Percentiles rank a stretch among this genome's conserved stretches.
Conservation (phyloP, 495 filamentous ascomycete genomes). For the Penicillium goetzii region DNA sequence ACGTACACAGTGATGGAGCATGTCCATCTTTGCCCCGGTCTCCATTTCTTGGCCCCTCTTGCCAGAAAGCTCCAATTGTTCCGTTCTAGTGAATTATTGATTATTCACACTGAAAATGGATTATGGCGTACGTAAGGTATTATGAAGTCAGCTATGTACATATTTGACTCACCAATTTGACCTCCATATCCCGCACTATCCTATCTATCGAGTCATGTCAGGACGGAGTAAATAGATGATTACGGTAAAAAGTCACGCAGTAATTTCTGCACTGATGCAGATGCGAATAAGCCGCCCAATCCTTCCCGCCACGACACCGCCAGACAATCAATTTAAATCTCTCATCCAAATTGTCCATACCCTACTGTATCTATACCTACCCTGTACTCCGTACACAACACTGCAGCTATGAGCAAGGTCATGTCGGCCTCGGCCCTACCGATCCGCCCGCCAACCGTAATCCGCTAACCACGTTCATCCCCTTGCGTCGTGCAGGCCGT, state of each 20-base stretch:
- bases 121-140: not conserved
- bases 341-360: not conserved
- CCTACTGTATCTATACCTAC: not conserved
- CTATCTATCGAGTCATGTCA: not conserved
- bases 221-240: not conserved
- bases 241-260: not conserved
- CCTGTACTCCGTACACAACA: not conserved
- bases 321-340: constrained; percentile 2
- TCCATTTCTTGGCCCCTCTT: constrained; percentile 11
- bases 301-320: not conserved
- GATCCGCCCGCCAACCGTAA: not conserved
- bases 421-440: constrained; percentile 10
- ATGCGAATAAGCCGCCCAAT: not conserved
- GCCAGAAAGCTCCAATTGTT: constrained; percentile 2
- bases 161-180: not conserved
- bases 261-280: not conserved
- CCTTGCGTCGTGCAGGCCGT: constrained; percentile 23
- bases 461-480: constrained; percentile 29
- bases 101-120: not conserved
- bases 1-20: not conserved
- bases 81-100: not conserved
- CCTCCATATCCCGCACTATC: not conserved
- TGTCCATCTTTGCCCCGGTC: not conserved
- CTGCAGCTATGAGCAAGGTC: not conserved
- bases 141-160: not conserved